Evolutionary conservation across 371 early-diverging fungal species (phyloP).

Genomic region (Mucor piriformis): DNA sequence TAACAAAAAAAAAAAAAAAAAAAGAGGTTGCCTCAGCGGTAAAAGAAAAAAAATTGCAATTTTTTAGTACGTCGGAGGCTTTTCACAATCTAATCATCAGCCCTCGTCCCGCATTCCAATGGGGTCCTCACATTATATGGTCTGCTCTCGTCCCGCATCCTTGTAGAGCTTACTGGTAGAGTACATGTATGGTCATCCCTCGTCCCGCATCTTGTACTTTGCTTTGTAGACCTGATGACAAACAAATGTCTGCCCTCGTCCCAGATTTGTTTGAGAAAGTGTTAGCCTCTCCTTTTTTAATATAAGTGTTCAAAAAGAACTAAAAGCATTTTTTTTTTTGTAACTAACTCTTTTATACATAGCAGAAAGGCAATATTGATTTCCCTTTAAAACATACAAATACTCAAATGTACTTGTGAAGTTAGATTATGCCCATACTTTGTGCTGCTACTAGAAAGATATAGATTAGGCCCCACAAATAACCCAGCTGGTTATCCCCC

Average conservation of each 20-base stretch:
- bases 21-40: no score
- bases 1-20: no score
- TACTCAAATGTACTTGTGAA: conserved; percentile 16
- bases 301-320: conserved; percentile 4
- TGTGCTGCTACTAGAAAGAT: conserved; percentile 13
- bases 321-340: conserved; percentile 3
- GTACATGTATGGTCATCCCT: conserved; percentile 1
- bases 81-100: conserved; percentile 9
- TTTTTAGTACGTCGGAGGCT: conserved; percentile 11
- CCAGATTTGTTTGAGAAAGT: conserved; percentile 14
- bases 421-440: conserved; percentile 16
- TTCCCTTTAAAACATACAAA: conserved; percentile 9
- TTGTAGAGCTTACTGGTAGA: conserved; percentile 4
- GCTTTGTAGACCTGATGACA: conserved; percentile 11
- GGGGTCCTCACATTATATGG: not conserved
- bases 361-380: conserved; percentile 11
- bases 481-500: conserved; percentile 13
- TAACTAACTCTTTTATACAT: not conserved
- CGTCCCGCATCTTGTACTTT: conserved; percentile 7
- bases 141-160: conserved; percentile 13
- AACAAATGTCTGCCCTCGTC: conserved; percentile 11
- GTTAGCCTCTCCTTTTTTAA: conserved; percentile 11
- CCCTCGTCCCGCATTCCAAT: not conserved
- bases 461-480: conserved; percentile 14
- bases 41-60: conserved; percentile 2